Evolutionary conservation across 2,329 filamentous ascomycete genomes (phyloP).

Genomic region (Fusarium bactridioides): DNA sequence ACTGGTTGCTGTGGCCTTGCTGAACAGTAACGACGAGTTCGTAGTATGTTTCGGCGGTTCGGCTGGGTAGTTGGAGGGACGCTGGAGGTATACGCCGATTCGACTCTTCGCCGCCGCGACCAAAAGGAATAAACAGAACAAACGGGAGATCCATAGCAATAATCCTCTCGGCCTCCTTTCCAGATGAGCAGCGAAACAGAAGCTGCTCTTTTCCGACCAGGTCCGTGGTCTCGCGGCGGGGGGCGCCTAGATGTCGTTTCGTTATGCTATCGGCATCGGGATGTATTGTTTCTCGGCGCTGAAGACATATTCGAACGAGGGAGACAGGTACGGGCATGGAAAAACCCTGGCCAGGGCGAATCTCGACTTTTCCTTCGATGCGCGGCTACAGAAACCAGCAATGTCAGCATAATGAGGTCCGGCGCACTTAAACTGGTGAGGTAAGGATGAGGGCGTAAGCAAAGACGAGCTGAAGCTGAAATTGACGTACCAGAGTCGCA

Average conservation of each 20-base stretch:
- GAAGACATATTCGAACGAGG: constrained; percentile 91
- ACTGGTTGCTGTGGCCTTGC: constrained; percentile 85
- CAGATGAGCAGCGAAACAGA: constrained; percentile 84
- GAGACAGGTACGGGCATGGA: constrained; percentile 91
- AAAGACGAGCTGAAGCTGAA: constrained; percentile 8
- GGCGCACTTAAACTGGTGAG: constrained; percentile 14
- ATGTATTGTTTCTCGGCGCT: constrained; percentile 94
- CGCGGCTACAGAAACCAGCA: constrained; percentile 70
- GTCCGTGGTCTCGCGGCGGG: constrained; percentile 88
- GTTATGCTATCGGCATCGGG: constrained; percentile 93
- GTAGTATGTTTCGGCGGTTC: constrained; percentile 97
- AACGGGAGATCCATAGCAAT: constrained; percentile 97
- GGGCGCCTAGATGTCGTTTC: constrained; percentile 89
- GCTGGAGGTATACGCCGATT: constrained; percentile 91
- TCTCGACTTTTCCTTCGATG: constrained; percentile 97
- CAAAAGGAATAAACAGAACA: constrained; percentile 96
- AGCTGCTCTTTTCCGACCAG: constrained; percentile 96
- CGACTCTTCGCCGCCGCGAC: constrained; percentile 87
- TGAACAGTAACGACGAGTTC: constrained; percentile 96
- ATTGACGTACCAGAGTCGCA: constrained; percentile 83
- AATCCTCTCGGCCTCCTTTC: constrained; percentile 86
- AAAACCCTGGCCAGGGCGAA: constrained; percentile 83
- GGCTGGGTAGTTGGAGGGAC: constrained; percentile 86
- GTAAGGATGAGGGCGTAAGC: constrained; percentile 14
- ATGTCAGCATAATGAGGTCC: constrained; percentile 28